A percentile compares a stretch with the other conserved stretches of the same genome.
These are phyloP conservation scores for cucumber (Cucumis sativus) DNA, from an alignment of 306 rosid genomes.

Conservation along the genomic window DNA sequence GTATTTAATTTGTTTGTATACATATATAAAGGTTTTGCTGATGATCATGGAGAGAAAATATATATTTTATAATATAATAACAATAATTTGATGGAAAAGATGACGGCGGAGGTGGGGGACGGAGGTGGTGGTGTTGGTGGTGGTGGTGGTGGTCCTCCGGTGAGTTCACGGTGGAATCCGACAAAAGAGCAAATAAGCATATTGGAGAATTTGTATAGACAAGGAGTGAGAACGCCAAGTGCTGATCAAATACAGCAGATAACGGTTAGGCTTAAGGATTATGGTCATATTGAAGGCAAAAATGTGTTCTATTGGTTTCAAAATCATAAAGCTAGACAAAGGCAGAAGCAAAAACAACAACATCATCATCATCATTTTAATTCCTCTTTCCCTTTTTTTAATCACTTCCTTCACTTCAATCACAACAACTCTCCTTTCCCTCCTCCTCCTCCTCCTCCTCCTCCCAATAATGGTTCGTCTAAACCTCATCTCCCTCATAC, in stretches of 20 bases:
- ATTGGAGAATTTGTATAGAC: constrained; percentile 63
- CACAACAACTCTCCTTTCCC: neutral
- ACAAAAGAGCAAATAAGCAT: constrained; percentile 73
- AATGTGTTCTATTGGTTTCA: constrained; percentile 98
- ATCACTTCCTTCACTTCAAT: constrained; percentile 26
- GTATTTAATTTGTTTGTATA: neutral
- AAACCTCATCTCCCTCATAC: no score
- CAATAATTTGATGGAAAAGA: constrained; percentile 7
- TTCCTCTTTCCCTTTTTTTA: constrained; percentile 29
- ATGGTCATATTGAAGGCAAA: constrained; percentile 87
- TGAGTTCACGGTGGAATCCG: constrained; percentile 71
- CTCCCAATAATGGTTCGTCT: neutral
- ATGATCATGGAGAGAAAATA: no score
- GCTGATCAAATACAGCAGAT: constrained; percentile 76
- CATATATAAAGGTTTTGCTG: no score
- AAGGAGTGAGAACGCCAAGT: constrained; percentile 72
- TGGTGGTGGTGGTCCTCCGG: constrained; percentile 1
- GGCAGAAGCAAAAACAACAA: constrained; percentile 84
- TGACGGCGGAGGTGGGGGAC: neutral
- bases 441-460: neutral
- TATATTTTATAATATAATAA: neutral
- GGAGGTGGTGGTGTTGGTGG: neutral
- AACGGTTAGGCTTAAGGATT: constrained; percentile 42
- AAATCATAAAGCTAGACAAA: constrained; percentile 81
- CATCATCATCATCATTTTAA: neutral